Base-by-base conservation (phyloP, 768 basidiomycete genomes). In the Termitomyces sp. region DNA sequence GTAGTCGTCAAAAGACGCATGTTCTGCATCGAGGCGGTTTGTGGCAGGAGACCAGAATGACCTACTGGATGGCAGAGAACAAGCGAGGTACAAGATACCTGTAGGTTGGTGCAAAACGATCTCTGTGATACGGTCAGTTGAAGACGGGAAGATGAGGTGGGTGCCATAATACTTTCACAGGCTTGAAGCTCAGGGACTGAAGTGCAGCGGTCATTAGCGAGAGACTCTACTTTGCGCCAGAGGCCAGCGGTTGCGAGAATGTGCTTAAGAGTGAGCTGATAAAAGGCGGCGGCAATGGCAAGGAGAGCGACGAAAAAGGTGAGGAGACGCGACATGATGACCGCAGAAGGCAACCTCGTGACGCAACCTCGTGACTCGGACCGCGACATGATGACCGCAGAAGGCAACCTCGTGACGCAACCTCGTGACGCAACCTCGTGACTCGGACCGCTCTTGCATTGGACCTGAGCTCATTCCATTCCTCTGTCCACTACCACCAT, bases 31-130 rank as follows among this genome's bases (percentile, higher is more conserved):
- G 26, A 76, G 59, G 22, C 66, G 68, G 3, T 45, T 52, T 2
- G 74, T 45, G 2, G 76, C 62, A 15, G 85, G 87, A 0, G 69
- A 70, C 85, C 85, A 88, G 37, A 72, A 70, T 0, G 66, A 57
- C 22, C 84, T 78, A 35, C 70, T 76, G 14, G 59, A 64, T 1
- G 71, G 78, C 0, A 75, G 76, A 2, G 84, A 84, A 61, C 87
- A 88, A 11, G 86, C 84, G 8, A 86, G 74, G 60, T 82, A 88
- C 12, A 88, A 46, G 21, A 81, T 60, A 26, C 84, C 84, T 1
- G 74, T 74, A 0, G 80, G 73, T 45, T 78, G 73, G 54, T 85
- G 84, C n/a, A 85, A 68, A 3, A 83, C 75, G 28, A 80, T 64
- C 64, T 87, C 85, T 87, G 58, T 7, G 26, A 19, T 12, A 45